Evolutionary conservation across 441 rosid species (phyloP), one percentile per base, ranked within the genome.

Genomic region (Syzygium syzygioides): DNA sequence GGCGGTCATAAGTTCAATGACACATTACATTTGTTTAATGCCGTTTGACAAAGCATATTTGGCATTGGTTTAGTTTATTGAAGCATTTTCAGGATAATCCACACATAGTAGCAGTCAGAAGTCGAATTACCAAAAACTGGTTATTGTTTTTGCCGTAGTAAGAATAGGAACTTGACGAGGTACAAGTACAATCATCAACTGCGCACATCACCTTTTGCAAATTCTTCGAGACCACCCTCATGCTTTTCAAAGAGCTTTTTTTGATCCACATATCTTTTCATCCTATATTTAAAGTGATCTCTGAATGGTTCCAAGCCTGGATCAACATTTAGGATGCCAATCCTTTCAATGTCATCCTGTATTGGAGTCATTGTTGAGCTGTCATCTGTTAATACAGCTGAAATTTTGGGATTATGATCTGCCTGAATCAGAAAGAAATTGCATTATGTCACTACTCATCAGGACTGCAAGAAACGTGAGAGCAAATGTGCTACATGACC

Each of bases 161-260:
- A 19, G 64, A 85, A 45, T 13, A 55, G 12, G 68, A 53, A 57
- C 62, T 54, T 19, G 17, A 85, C 14, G 9, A 56, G 87, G 64
- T 53, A 55, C 52, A 76, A 41, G 83, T 41, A 41, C n/a, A 76
- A 76, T 52, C 62, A 41, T 79, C 52, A 87, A 91, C 53, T 9
- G 17, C 52, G 41, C 25, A 86, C 26, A 91, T 91, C 85, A 95
- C 97, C 98, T 95, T 91, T 91, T 32, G 98, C 91, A 89, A 94
- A 96, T 90, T 94, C 98, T 91, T 94, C 95, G 23, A 96, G 95
- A 88, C 97, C 95, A 79, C 95, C 97, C 91, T 96, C 98, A 88
- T 94, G 41, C 87, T 91, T 90, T 88, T 93, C 96, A 86, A 95
- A 89, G 88, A 94, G 96, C 86, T 15, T 89, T 88, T 93, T 95